A percentile compares a stretch with the other conserved stretches of the same genome.
Evolutionary conservation across 2,329 filamentous ascomycete genomes (phyloP).

Genomic region (Ophiostoma triangulosporum): DNA sequence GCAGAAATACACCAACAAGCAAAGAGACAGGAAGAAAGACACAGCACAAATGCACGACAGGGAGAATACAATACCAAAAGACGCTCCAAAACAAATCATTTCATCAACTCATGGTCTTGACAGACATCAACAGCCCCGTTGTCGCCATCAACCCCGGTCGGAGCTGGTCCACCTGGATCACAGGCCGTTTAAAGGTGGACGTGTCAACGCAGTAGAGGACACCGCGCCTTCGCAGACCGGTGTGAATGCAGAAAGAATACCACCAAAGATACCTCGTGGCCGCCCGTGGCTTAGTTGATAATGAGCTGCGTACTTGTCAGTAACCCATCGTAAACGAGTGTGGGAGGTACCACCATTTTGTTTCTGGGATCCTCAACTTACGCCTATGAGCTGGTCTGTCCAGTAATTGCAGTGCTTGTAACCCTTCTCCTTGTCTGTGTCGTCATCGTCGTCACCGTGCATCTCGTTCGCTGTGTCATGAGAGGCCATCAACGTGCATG

Average conservation of each 20-base stretch:
- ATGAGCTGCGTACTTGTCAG: not conserved
- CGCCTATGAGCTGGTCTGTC: conserved; percentile 49
- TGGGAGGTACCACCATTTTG: not conserved
- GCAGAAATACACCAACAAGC: not conserved
- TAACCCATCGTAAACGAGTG: too few species aligned
- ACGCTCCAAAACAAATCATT: not conserved
- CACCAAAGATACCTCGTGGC: too few species aligned
- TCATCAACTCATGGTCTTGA: too few species aligned
- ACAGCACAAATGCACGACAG: not conserved
- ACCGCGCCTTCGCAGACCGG: too few species aligned
- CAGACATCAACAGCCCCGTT: too few species aligned
- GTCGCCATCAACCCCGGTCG: conserved; percentile 8
- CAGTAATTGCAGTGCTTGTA: conserved; percentile 39
- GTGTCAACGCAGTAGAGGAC: too few species aligned
- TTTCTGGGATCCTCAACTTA: too few species aligned
- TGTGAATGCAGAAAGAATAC: too few species aligned
- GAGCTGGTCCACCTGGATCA: not conserved
- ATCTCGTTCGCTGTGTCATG: not conserved
- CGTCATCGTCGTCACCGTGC: not conserved
- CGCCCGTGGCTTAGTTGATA: not conserved
- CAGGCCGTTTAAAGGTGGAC: not conserved
- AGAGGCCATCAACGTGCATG: conserved; percentile 35
- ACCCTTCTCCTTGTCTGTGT: conserved; percentile 21
- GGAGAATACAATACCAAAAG: not conserved
- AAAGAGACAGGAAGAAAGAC: not conserved